phyloP scores from a whole-genome alignment of 2,329 filamentous ascomycete genomes.

The Venturia oleaginea region DNA sequence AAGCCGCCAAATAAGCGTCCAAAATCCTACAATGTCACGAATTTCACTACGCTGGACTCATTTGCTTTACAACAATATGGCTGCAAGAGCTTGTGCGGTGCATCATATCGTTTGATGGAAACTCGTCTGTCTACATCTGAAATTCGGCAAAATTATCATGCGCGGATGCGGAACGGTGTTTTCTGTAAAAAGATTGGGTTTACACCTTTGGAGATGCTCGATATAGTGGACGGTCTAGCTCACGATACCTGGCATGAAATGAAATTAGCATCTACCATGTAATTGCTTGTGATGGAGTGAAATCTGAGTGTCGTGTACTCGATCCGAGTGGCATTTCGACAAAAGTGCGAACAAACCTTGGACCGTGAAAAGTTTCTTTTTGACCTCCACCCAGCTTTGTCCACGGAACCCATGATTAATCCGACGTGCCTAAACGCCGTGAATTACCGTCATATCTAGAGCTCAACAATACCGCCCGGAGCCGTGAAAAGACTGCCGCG shows the following conservation, averaged over 20 bases:
- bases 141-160: constrained; percentile 3
- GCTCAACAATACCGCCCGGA: not conserved
- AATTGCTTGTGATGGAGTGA: not conserved
- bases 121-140: not conserved
- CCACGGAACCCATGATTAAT: not conserved
- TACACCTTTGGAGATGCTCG: constrained; percentile 5
- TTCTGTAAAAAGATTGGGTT: constrained; percentile 1
- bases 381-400: not conserved
- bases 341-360: not conserved
- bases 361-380: not conserved
- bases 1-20: constrained; percentile 53
- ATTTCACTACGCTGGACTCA: constrained; percentile 6
- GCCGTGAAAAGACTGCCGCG: not conserved
- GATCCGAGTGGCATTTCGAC: not conserved
- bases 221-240: constrained; percentile 9
- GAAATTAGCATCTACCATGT: constrained; percentile 1
- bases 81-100: not conserved
- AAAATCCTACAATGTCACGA: constrained; percentile 3
- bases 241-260: constrained; percentile 6
- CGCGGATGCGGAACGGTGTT: constrained; percentile 2
- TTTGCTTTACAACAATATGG: constrained; percentile 3
- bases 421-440: not conserved
- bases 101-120: not conserved
- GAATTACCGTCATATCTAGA: too few species aligned
- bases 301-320: not conserved